phyloP scores from a whole-genome alignment of 1,284 basidiomycete species.

The Singerocomus rubriflavus region DNA sequence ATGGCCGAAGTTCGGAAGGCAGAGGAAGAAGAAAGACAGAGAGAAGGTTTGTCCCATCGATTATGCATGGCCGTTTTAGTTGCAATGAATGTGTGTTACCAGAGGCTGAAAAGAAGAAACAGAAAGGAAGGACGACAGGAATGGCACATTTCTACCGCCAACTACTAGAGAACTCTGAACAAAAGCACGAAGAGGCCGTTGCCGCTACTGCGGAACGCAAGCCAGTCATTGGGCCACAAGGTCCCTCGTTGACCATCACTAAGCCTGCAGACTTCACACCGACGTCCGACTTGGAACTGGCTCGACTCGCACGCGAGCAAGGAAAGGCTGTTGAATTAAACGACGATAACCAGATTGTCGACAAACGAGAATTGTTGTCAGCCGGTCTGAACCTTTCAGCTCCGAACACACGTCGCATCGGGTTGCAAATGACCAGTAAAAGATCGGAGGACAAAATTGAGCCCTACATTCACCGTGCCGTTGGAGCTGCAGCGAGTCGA shows the following conservation, averaged over 20 bases:
- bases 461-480: constrained; percentile 61
- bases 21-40: constrained; percentile 85
- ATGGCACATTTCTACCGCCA: constrained; percentile 87
- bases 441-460: constrained; percentile 32
- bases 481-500: constrained; percentile 74
- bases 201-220: constrained; percentile 60
- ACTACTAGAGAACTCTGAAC: constrained; percentile 77
- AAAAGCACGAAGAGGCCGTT: constrained; percentile 81
- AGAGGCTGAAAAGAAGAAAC: constrained; percentile 67
- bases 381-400: constrained; percentile 91
- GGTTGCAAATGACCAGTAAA: constrained; percentile 36
- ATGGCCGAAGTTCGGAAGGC: constrained; percentile 89
- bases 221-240: constrained; percentile 58
- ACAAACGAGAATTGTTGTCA: constrained; percentile 88
- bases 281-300: constrained; percentile 70
- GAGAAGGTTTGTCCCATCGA: constrained; percentile 66
- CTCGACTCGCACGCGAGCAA: constrained; percentile 60
- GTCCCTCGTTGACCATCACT: constrained; percentile 61
- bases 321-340: constrained; percentile 94
- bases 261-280: constrained; percentile 62
- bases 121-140: constrained; percentile 59
- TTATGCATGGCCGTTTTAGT: background rate
- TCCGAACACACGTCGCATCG: constrained; percentile 69
- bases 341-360: constrained; percentile 96
- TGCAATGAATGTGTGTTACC: constrained; percentile 5